Base-by-base conservation (phyloP, 2,329 filamentous ascomycete genomes). In the Alternaria sp. region DNA sequence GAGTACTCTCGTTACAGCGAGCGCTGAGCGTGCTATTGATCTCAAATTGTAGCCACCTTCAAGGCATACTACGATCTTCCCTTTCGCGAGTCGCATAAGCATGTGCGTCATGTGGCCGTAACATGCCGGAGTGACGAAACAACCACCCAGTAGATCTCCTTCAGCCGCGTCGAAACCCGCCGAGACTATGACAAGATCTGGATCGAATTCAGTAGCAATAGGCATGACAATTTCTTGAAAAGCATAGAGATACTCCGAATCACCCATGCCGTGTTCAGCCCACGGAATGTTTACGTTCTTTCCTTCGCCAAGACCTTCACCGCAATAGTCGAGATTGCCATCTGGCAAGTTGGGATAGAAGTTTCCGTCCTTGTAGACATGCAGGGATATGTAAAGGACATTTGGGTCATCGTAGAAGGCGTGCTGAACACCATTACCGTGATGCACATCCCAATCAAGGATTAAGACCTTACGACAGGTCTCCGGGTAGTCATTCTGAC, bases 101-200 rank as follows among this genome's bases (percentile, higher is more conserved):
- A 98, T 97, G 75, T 97, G 93, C 16, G 95, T 98, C 95, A 99
- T 98, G 75, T 99, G 94, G 14, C 94, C 92, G 76, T 98, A 99
- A 75, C 95, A 97, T 5, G 89, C 82, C 0, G 95, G 95, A 1
- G 93, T 91, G 5, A 99, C 95, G 73, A 93, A 94, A 77, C 95
- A 99, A 32, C 92, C 93, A 52, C 95, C 95, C 2, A 99, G 86
- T 74, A 95, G 90, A 78, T 99, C 95, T 12, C 95, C 95, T 66
- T 92, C 92, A 0, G 95, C 95, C 16, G 95, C 95, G 77, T 99
- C 95, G 70, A 99, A 99, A 0, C 95, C 95, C 43, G 95, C 93
- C 20, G 95, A 95, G 59, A 99, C 91, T 66, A 99, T 95, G 28
- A 98, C 94, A 18, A 99, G 83, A 75, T 99, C 95, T 0, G 95